phyloP scores from a whole-genome alignment of 2,329 filamentous ascomycete species.

The Ophiostoma ips region DNA sequence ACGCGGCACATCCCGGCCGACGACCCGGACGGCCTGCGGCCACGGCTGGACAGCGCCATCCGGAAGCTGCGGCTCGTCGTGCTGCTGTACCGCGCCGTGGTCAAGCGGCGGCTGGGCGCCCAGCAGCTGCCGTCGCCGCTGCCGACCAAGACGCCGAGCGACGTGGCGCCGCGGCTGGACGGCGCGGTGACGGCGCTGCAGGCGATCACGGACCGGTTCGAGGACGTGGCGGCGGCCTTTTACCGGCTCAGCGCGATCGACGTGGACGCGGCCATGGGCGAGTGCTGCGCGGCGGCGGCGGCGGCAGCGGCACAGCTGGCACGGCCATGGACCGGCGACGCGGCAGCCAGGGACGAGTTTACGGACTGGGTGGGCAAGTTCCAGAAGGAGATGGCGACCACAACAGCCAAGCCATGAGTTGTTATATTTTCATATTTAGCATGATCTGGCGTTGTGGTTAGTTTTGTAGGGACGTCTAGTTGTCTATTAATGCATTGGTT shows the following conservation, averaged over 20 bases:
- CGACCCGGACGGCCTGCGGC: conserved; percentile 49
- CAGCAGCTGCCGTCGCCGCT: conserved; percentile 37
- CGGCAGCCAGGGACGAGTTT: conserved; percentile 52
- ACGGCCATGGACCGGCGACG: conserved; percentile 43
- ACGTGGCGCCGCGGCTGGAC: conserved; percentile 35
- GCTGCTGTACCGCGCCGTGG: conserved; percentile 54
- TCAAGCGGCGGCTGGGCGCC: conserved; percentile 59
- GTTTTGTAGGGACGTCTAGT: too few relatives aligned
- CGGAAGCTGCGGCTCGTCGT: conserved; percentile 53
- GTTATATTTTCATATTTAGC: too few relatives aligned
- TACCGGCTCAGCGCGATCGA: conserved; percentile 51
- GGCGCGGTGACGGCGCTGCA: conserved; percentile 41
- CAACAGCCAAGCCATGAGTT: background rate
- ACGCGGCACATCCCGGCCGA: conserved; percentile 46
- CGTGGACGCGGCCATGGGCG: conserved; percentile 44
- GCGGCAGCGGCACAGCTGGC: conserved; percentile 40
- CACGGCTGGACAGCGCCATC: conserved; percentile 49
- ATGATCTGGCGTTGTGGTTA: too few relatives aligned
- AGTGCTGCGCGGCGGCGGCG: conserved; percentile 47
- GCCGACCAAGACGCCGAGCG: conserved; percentile 17
- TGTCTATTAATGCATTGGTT: too few relatives aligned
- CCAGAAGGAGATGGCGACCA: conserved; percentile 21
- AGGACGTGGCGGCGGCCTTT: conserved; percentile 56
- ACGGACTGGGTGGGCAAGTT: conserved; percentile 57
- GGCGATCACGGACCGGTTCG: conserved; percentile 50